Percentiles rank a stretch among this genome's conserved stretches.
phyloP scores from a whole-genome alignment of 2,329 filamentous ascomycete species.

The Alternaria sp. region DNA sequence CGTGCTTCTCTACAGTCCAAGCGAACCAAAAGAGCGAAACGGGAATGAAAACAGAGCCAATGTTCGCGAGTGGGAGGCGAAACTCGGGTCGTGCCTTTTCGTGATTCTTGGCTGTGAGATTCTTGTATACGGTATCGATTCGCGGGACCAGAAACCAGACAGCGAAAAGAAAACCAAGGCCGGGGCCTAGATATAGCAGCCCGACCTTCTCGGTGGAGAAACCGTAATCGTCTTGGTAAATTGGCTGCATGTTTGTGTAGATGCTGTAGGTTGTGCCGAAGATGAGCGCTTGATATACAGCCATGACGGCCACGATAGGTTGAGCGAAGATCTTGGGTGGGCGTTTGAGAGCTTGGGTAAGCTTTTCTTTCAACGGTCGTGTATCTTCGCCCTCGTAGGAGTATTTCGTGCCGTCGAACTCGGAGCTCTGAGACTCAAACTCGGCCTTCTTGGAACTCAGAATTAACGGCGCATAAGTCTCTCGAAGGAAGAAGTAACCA shows the following conservation, averaged over 20 bases:
- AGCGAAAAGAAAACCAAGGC: slow-evolving; percentile 54
- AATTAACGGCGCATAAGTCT: slow-evolving; percentile 56
- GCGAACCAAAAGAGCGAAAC: slow-evolving; percentile 54
- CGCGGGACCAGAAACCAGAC: slow-evolving; percentile 57
- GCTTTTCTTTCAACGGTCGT: slow-evolving; percentile 48
- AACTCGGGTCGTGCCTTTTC: slow-evolving; percentile 55
- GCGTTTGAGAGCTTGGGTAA: slow-evolving; percentile 50
- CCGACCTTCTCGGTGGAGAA: slow-evolving; percentile 58
- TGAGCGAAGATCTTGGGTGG: slow-evolving; percentile 56
- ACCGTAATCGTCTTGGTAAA: slow-evolving; percentile 55
- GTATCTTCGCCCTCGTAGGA: slow-evolving; percentile 55
- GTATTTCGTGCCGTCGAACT: slow-evolving; percentile 46
- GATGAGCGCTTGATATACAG: slow-evolving; percentile 56
- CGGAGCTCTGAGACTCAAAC: slow-evolving; percentile 40
- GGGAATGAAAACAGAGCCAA: slow-evolving; percentile 55
- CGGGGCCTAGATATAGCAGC: slow-evolving; percentile 56
- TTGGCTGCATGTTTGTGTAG: slow-evolving; percentile 59
- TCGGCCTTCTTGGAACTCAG: slow-evolving; percentile 46
- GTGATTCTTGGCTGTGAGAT: slow-evolving; percentile 51
- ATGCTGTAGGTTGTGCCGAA: slow-evolving; percentile 59
- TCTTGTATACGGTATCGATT: slow-evolving; percentile 60
- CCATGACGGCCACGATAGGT: slow-evolving; percentile 58
- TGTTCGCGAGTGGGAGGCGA: slow-evolving; percentile 57
- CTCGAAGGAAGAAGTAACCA: slow-evolving; percentile 55
- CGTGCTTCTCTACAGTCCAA: slow-evolving; percentile 54